Evolutionary conservation across 768 basidiomycete species (phyloP), one percentile per base, ranked within the genome.

Genomic region (Auriscalpium microsporum): DNA sequence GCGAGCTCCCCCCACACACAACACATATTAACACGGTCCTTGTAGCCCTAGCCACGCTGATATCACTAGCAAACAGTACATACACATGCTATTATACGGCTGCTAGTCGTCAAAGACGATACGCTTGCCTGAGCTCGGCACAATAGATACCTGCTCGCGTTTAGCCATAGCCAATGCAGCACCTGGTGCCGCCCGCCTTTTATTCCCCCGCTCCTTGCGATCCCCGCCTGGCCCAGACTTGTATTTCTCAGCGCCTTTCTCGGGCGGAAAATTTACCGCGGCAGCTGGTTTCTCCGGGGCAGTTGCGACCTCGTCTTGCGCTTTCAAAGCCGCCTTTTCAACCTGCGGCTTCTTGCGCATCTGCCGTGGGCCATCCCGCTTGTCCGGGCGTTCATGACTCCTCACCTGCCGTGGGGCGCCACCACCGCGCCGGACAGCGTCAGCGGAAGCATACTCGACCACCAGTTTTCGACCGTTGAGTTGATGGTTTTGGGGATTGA

Each of bases 391-490:
- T 52, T 11, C 23, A 37, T 14, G 28, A 7, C 37, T 40, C 17
- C 42, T 45, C 11, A 16, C 11, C 16, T 10, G 28, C 47, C 47
- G 9, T 33, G 19, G 21, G 17, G 9, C 28, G 28, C 57, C 65
- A 33, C 82, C 84, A n/a, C 92, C 90, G 4, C 93, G 81, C 17
- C 89, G 82, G 37, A 94, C 90, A 8, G 92, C 93, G 13, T 94
- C 91, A 8, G 86, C 77, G 40, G 87, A 84, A n/a, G 92, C 93
- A 60, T 86, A 94, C 70, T 94, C 89, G 34, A 97, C 82, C 4
- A 87, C 84, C 51, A 99, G 80, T 50, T 86, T 82, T 49, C 94
- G 79, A 8, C 92, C 92, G 67, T 90, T 79, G 50, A 95, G 76
- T 45, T 77, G 79, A 69, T 93, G 89, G 68, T 96, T 96, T 64